Base-by-base conservation (phyloP, 495 filamentous ascomycete species). In the Chaetomidium leptoderma region DNA sequence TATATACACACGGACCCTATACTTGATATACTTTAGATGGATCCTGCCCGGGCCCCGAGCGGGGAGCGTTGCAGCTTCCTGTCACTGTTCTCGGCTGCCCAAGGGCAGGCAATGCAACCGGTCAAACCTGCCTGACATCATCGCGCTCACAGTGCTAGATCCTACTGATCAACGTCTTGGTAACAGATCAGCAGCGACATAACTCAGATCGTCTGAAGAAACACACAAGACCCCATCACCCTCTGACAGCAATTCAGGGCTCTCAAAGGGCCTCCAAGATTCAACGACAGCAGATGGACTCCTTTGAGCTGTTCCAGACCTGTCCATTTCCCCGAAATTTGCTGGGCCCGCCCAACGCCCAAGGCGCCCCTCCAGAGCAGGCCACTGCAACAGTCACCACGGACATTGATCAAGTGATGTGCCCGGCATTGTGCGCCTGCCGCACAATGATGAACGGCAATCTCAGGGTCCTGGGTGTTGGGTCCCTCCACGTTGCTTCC, bases 371-470 rank as follows among this genome's bases (percentile, higher is more conserved):
- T 16, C 19, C 40, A 26, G 40, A 1, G 19, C n/a, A n/a, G n/a
- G n/a, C n/a, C 19, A 2, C 45, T 19, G 16, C 8, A 3, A 17
- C 45, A 48, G 45, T 29, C 45, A 48, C 45, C 24, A 29, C 44
- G 27, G 29, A 16, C 29, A 49, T 6, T 43, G 57, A 40, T 61
- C 59, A 61, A 59, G 60, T 51, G 60, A 59, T 42, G 49, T 29
- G 14, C 16, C 27, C 17, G 42, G 44, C 55, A 32, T 24, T 55
- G 30, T 19, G 35, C 35, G 19, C 46, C 27, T 14, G 55, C 16
- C 27, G 35, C 55, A 5, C 47, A 42, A 58, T 47, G 50, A 51
- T 44, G 58, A 57, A 43, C 45, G 32, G 43, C 54, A 62, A 49
- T 53, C 35, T 43, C 37, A 46, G 48, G 43, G 49, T 23, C 49